Percentiles rank a stretch among this genome's conserved stretches.
Evolutionary conservation across 23 red algal genomes (phyloP).

Genomic region (Gracilariopsis chorda): DNA sequence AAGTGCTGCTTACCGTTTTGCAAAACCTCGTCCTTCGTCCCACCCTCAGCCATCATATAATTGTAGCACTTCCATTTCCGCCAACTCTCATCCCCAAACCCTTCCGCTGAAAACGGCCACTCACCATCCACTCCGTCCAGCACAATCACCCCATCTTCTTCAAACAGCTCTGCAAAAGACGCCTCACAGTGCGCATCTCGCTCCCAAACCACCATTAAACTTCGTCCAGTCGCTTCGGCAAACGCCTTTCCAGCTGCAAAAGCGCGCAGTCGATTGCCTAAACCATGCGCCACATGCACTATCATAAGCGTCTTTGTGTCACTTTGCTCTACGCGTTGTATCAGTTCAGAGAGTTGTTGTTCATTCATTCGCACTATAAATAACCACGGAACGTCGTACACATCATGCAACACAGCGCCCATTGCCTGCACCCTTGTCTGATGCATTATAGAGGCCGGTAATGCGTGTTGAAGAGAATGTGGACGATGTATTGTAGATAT

Average conservation of each 20-base stretch:
- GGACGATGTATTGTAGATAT: background rate
- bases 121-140: background rate
- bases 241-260: conserved; percentile 15
- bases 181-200: conserved; percentile 52
- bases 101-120: background rate
- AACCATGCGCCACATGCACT: conserved; percentile 63
- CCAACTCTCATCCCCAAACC: conserved; percentile 11
- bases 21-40: conserved; percentile 39
- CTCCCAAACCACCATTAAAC: conserved; percentile 57
- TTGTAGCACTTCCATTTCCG: conserved; percentile 46
- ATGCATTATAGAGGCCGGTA: background rate
- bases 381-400: conserved; percentile 10
- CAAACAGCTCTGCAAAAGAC: conserved; percentile 61
- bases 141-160: conserved; percentile 11
- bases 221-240: conserved; percentile 20
- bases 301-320: background rate
- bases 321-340: background rate
- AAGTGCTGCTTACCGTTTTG: background rate
- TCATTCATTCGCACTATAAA: conserved; percentile 9
- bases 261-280: conserved; percentile 63
- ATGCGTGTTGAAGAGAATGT: background rate
- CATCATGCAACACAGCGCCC: conserved; percentile 28
- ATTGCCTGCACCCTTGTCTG: conserved; percentile 1
- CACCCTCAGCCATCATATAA: conserved; percentile 47
- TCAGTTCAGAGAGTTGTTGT: background rate